Evolutionary conservation across 441 rosid genomes (phyloP), one percentile per base, ranked within the genome.

Genomic region (Bocquillonia castaneifolia): DNA sequence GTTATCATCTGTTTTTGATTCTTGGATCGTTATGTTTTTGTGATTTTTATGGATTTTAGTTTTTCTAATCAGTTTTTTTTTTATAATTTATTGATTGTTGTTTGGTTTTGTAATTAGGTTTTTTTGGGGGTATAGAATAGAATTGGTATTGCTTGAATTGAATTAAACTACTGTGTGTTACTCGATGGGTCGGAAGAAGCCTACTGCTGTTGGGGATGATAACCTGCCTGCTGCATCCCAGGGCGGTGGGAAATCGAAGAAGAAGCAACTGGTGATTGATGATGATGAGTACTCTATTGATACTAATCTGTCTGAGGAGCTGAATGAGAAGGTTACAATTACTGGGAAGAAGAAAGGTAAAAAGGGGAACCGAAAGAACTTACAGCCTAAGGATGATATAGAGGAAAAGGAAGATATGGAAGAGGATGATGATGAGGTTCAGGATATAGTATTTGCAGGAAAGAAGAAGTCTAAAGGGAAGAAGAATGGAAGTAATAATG

Each of bases 221-320:
- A 62, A 40, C 39, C 63, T 70, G 0, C 39, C 78, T 52, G 72
- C 78, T 1, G 77, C 63, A 15, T 53, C 82, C 56, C 75, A 74
- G 42, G 92, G 81, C 2, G 83, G 85, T 66, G 88, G 77, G 26
- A 91, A 88, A 78, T 83, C 90, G 25, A 92, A 86, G 84, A 92
- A 92, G 73, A 92, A 90, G 81, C 75, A 75, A 2, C 2, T 77
- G n/a, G 70, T 77, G 70, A 85, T 92, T 22, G 98, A 92, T 68
- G 98, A 90, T 64, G 96, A 88, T 59, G 96, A 92, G 80, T 92
- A 92, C 55, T 80, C 90, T 1, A 50, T 90, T 42, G 90, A 79
- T 18, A 82, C 89, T 0, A 89, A 81, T 39, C 32, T 88, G 52
- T 78, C 87, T 0, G 90, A 86, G 80, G 91, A 88, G 39, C 54